Evolutionary conservation across 2,329 filamentous ascomycete species (phyloP).

Genomic region (Penicillium sp.): DNA sequence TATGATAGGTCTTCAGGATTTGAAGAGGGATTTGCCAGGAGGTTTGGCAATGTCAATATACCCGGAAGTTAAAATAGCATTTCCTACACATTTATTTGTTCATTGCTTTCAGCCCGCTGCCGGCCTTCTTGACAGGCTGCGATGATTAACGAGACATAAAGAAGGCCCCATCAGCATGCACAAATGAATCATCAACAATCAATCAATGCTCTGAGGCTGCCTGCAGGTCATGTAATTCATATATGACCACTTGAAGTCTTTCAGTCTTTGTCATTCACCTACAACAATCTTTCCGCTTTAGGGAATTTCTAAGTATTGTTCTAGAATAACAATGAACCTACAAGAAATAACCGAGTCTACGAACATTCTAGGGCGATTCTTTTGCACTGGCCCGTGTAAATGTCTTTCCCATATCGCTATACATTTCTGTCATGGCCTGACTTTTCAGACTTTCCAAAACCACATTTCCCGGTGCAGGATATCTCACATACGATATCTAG

Average conservation of each 20-base stretch:
- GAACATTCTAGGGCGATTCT: background rate
- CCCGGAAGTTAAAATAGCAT: slow-evolving; percentile 16
- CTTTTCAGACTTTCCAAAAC: background rate
- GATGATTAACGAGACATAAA: background rate
- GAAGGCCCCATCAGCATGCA: background rate
- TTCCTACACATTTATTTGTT: background rate
- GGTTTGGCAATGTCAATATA: slow-evolving; percentile 11
- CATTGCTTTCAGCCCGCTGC: background rate
- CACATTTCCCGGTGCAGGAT: background rate
- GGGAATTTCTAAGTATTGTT: slow-evolving; percentile 17
- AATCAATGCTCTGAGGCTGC: background rate
- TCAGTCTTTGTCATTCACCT: slow-evolving; percentile 16
- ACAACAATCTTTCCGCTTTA: slow-evolving; percentile 24
- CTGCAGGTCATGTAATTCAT: background rate
- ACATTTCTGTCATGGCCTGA: background rate
- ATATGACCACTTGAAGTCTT: background rate
- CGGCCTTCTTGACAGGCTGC: background rate
- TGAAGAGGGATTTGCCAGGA: slow-evolving; percentile 4
- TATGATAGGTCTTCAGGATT: slow-evolving; percentile 4
- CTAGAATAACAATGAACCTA: slow-evolving; percentile 1
- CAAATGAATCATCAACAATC: background rate
- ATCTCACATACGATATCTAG: background rate
- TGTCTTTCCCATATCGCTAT: background rate
- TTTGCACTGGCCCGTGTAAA: background rate
- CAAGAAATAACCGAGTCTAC: background rate